Conservation (phyloP, 441 rosid genomes). For the Pelargonium myrrhifolium region DNA sequence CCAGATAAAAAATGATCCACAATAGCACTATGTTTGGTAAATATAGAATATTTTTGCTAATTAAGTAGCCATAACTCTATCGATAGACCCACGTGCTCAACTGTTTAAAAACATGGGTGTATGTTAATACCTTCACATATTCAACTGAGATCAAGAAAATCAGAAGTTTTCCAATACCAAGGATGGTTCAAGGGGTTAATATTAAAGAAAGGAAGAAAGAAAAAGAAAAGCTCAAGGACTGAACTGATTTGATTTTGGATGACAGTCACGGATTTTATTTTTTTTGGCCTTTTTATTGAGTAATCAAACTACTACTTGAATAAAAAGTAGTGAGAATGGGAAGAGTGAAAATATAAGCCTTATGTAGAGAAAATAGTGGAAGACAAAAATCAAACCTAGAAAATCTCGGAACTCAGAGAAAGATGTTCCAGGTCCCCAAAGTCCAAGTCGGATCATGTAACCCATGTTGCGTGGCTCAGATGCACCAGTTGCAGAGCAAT, state of each 20-base stretch:
- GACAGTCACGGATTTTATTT: not conserved
- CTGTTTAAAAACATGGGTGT: too few species aligned
- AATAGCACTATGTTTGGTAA: too few species aligned
- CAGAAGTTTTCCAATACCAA: not conserved
- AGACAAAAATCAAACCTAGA: constrained; percentile 47
- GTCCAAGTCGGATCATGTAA: constrained; percentile 99
- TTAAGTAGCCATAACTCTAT: too few species aligned
- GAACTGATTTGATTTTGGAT: constrained; percentile 1
- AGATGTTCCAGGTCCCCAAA: constrained; percentile 96
- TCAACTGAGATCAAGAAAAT: not conserved
- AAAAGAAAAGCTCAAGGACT: not conserved
- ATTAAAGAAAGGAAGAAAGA: not conserved
- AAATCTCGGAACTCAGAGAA: constrained; percentile 70
- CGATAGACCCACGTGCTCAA: too few species aligned
- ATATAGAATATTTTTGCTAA: too few species aligned
- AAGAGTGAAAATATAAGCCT: constrained; percentile 1
- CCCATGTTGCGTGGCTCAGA: constrained; percentile 99
- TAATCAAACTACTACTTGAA: too few species aligned
- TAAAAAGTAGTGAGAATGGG: too few species aligned
- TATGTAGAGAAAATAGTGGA: not conserved
- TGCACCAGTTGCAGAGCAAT: constrained; percentile 99
- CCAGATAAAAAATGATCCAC: too few species aligned
- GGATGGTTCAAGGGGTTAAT: not conserved
- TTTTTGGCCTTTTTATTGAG: too few species aligned
- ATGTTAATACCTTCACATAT: too few species aligned